Conservation (phyloP, 371 early-diverging fungal genomes). For the Mucor circinelloides region DNA sequence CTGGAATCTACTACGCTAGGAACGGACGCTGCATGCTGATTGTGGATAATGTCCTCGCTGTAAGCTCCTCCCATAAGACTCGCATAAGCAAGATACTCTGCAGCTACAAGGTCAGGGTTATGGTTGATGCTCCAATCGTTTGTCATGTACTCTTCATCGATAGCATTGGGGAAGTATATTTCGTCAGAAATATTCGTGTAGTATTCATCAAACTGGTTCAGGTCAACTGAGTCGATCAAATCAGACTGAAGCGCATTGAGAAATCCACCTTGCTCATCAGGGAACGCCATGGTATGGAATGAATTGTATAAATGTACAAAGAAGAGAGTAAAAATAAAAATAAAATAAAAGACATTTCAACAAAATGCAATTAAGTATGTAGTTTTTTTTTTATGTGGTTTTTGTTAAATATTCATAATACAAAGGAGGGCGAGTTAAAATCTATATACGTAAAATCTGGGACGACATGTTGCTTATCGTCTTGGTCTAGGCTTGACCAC, state of each 20-base stretch:
- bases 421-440: conserved; percentile 3
- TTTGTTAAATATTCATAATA: conserved; percentile 6
- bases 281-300: background rate
- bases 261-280: background rate
- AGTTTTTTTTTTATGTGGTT: conserved; percentile 9
- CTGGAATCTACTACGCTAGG: background rate
- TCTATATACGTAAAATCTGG: background rate
- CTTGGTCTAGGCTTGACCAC: conserved; percentile 80
- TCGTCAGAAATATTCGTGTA: background rate
- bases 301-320: background rate
- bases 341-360: background rate
- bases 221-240: background rate
- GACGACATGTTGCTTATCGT: conserved; percentile 45
- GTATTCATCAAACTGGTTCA: background rate
- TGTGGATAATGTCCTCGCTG: background rate
- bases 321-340: background rate
- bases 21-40: background rate
- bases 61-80: background rate
- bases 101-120: background rate
- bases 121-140: background rate
- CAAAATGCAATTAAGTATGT: background rate
- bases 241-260: background rate
- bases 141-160: background rate
- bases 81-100: background rate
- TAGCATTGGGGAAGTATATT: background rate